phyloP scores from a whole-genome alignment of 179 eudicot genomes.

The Camellia oleifera region DNA sequence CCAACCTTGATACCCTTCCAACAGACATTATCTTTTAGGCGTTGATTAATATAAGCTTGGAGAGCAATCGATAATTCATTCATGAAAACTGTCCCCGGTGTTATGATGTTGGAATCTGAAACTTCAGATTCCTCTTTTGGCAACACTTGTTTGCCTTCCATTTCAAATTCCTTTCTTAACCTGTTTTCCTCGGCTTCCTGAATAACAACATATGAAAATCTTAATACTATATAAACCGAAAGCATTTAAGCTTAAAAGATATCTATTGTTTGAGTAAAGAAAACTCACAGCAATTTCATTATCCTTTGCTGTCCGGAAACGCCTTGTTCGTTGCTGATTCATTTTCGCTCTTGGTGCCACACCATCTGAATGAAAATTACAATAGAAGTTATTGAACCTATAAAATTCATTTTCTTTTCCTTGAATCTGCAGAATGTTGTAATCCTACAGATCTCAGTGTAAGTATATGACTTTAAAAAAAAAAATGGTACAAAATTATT shows the following conservation, averaged over 20 bases:
- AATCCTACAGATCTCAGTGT: no score
- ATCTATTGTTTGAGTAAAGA: not conserved
- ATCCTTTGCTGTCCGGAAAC: conserved; percentile 46
- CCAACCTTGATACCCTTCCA: conserved; percentile 57
- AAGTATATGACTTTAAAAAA: no score
- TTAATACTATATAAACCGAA: no score
- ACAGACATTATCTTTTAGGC: conserved; percentile 35
- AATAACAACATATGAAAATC: not conserved
- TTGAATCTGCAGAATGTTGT: no score
- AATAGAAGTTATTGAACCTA: not conserved
- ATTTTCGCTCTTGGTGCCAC: conserved; percentile 81
- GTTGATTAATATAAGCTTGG: conserved; percentile 26
- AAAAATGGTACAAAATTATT: no score
- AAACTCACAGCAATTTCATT: conserved; percentile 29
- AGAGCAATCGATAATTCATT: conserved; percentile 44
- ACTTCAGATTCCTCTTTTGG: conserved; percentile 48
- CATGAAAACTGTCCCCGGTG: conserved; percentile 77
- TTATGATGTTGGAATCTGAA: conserved; percentile 56
- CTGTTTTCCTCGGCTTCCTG: conserved; percentile 52
- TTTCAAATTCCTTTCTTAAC: conserved; percentile 38
- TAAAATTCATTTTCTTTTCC: not conserved
- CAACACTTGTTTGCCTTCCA: conserved; percentile 41
- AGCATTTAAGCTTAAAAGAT: no score
- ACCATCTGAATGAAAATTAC: conserved; percentile 45
- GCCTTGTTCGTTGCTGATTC: conserved; percentile 71